Evolutionary conservation across 2,329 filamentous ascomycete genomes (phyloP).

Genomic region (Colletotrichum sp.): DNA sequence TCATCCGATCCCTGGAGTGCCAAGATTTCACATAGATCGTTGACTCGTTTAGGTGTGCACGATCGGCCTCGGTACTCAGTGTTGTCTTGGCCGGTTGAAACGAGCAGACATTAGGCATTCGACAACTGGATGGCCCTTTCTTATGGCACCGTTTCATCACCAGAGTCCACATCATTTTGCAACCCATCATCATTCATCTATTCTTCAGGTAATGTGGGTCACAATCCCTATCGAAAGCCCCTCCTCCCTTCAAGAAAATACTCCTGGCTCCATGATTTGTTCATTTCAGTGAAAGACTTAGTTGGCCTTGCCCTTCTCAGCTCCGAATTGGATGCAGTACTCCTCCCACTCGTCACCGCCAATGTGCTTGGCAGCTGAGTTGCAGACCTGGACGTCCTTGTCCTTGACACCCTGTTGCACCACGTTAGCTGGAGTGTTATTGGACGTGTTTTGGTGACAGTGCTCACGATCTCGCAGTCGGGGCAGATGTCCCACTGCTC

Average conservation of each 20-base stretch:
- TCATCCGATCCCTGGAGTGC: not conserved
- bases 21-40: not conserved
- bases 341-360: not conserved
- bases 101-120: not conserved
- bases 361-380: not conserved
- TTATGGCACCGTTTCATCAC: not conserved
- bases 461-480: not conserved
- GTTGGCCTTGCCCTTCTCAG: not conserved
- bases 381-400: not conserved
- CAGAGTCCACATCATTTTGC: not conserved
- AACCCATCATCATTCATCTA: not conserved
- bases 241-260: not conserved
- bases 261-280: not conserved
- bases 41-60: not conserved
- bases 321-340: not conserved
- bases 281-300: not conserved
- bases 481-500: not conserved
- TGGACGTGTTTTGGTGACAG: not conserved
- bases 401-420: not conserved
- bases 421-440: not conserved
- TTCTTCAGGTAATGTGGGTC: not conserved
- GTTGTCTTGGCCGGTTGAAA: not conserved
- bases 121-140: not conserved
- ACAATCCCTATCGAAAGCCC: not conserved
- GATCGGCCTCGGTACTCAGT: not conserved